phyloP scores from a whole-genome alignment of 768 basidiomycete genomes.

The Tulasnella sp. region DNA sequence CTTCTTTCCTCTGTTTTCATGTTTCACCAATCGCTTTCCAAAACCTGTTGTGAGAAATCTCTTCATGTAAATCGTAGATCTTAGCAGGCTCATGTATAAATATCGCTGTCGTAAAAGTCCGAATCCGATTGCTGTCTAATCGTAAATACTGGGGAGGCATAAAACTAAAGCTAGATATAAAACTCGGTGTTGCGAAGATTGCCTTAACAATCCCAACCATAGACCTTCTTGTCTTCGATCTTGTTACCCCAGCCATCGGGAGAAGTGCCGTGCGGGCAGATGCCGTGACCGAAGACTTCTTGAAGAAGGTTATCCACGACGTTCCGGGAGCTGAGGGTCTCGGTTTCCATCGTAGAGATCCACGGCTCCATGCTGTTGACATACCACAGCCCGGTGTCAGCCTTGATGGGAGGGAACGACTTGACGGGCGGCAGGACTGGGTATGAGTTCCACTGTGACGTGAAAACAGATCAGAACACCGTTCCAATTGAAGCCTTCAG shows the following conservation, averaged over 20 bases:
- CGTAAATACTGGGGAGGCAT: background rate
- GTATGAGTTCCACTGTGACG: slow-evolving; percentile 76
- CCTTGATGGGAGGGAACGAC: slow-evolving; percentile 74
- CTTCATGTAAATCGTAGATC: background rate
- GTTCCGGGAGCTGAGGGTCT: slow-evolving; percentile 81
- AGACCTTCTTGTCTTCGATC: slow-evolving; percentile 27
- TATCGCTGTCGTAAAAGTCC: background rate
- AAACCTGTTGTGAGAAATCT: background rate
- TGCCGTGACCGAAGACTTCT: slow-evolving; percentile 70
- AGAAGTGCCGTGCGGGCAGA: slow-evolving; percentile 51
- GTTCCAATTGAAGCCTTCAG: slow-evolving; percentile 4
- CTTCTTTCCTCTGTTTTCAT: background rate
- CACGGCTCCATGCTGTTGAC: slow-evolving; percentile 92
- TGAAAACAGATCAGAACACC: slow-evolving; percentile 31
- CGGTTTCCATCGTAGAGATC: slow-evolving; percentile 94
- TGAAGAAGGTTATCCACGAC: slow-evolving; percentile 76
- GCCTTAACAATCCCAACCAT: slow-evolving; percentile 32
- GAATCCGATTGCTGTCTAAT: background rate
- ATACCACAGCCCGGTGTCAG: slow-evolving; percentile 82
- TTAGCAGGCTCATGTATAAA: background rate
- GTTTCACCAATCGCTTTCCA: background rate
- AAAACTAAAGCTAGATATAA: background rate
- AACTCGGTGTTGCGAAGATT: background rate
- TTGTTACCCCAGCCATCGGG: slow-evolving; percentile 11
- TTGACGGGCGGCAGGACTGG: slow-evolving; percentile 69